Evolutionary conservation across 495 filamentous ascomycete genomes (phyloP).

Genomic region (Trichocladium antarcticum): DNA sequence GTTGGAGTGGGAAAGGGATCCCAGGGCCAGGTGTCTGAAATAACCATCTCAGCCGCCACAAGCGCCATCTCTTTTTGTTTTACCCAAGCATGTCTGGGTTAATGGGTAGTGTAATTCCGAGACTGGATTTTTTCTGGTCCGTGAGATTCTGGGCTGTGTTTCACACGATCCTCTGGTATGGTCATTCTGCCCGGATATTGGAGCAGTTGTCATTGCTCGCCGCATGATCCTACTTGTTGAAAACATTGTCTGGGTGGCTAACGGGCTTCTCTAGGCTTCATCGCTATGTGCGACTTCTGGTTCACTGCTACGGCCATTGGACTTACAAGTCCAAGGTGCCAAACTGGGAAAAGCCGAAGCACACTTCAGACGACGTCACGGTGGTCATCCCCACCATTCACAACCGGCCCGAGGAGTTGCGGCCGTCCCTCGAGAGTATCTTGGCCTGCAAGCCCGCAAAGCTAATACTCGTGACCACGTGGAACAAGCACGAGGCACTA

Average conservation of each 20-base stretch:
- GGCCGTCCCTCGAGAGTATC: conserved; percentile 43
- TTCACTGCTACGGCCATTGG: conserved; percentile 44
- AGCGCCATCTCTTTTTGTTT: not conserved
- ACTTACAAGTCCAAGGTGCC: conserved; percentile 36
- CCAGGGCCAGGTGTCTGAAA: not conserved
- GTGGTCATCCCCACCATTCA: conserved; percentile 49
- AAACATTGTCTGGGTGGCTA: conserved; percentile 1
- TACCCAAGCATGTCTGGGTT: conserved; percentile 22
- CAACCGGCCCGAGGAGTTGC: conserved; percentile 43
- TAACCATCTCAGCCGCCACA: not conserved
- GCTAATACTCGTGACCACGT: conserved; percentile 46
- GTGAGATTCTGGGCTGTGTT: conserved; percentile 24
- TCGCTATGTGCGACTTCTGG: conserved; percentile 44
- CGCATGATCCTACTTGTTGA: not conserved
- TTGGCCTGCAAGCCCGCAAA: conserved; percentile 42
- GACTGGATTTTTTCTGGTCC: conserved; percentile 31
- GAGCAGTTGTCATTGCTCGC: not conserved
- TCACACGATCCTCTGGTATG: conserved; percentile 38
- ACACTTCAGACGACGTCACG: conserved; percentile 42
- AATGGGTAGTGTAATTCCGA: conserved; percentile 29
- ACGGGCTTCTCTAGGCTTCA: conserved; percentile 29
- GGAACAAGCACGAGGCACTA: conserved; percentile 39
- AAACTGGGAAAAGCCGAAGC: conserved; percentile 33
- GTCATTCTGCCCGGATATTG: not conserved
- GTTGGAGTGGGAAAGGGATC: not conserved